Evolutionary conservation across 805 yeast genomes (phyloP).

Genomic region (Wickerhamiella alocasiicola): DNA sequence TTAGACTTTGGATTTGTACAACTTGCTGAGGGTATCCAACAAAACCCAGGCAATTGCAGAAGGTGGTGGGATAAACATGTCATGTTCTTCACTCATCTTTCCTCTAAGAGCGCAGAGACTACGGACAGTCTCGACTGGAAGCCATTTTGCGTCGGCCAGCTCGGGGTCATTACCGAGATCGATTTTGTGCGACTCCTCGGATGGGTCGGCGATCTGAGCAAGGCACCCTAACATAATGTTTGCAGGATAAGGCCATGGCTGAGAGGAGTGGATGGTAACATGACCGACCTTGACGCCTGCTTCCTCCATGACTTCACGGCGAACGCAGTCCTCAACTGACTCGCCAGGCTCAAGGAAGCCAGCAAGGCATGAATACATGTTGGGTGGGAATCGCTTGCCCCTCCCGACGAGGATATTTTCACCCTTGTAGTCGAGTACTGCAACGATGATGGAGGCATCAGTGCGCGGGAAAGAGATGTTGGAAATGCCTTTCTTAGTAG

Average conservation of each 20-base stretch:
- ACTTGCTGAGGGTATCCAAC: constrained; percentile 16
- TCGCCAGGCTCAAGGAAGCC: constrained; percentile 96
- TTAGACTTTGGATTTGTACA: background rate
- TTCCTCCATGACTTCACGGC: constrained; percentile 91
- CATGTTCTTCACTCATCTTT: constrained; percentile 13
- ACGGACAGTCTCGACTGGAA: constrained; percentile 42
- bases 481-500: constrained; percentile 38
- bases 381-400: constrained; percentile 45
- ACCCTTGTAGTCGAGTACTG: constrained; percentile 51
- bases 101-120: constrained; percentile 23
- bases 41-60: constrained; percentile 28
- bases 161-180: constrained; percentile 76
- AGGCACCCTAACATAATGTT: constrained; percentile 89
- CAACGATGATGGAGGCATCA: constrained; percentile 78
- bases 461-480: constrained; percentile 86
- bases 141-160: constrained; percentile 77
- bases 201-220: constrained; percentile 60
- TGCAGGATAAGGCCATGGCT: constrained; percentile 98
- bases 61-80: constrained; percentile 24
- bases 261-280: constrained; percentile 56
- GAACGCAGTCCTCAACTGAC: constrained; percentile 74
- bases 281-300: constrained; percentile 60
- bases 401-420: constrained; percentile 59
- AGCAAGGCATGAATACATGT: constrained; percentile 75
- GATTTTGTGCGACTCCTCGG: constrained; percentile 30